Evolutionary conservation across 352 stramenopile species (phyloP).

Genomic region (Pilasporangium apinafurcum): DNA sequence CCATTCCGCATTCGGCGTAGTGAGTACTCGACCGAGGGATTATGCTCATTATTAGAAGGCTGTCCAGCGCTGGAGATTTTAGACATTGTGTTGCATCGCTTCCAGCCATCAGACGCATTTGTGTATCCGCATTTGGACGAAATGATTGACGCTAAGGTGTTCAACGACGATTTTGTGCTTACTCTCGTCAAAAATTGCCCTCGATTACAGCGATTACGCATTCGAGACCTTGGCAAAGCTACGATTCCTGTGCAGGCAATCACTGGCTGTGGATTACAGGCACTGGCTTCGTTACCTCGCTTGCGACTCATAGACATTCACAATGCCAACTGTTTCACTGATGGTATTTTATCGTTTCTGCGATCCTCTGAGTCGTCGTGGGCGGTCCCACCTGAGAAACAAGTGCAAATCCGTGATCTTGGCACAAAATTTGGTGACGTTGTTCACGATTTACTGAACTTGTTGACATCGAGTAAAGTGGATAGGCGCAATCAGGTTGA

Average conservation of each 20-base stretch:
- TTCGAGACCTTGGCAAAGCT: slow-evolving; percentile 21
- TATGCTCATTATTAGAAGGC: slow-evolving; percentile 23
- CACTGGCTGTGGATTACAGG: slow-evolving; percentile 21
- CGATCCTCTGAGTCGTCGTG: neutral
- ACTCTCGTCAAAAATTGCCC: slow-evolving; percentile 16
- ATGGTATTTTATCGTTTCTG: slow-evolving; percentile 17
- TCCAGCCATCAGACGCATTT: slow-evolving; percentile 33
- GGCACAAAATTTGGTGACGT: slow-evolving; percentile 34
- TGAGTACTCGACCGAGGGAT: slow-evolving; percentile 34
- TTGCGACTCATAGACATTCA: slow-evolving; percentile 27
- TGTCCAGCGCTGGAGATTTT: slow-evolving; percentile 24
- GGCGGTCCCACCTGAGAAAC: neutral
- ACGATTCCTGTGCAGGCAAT: slow-evolving; percentile 19
- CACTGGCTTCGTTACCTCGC: slow-evolving; percentile 10
- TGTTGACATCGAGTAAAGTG: slow-evolving; percentile 5
- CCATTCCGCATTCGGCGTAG: slow-evolving; percentile 42
- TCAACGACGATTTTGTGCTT: slow-evolving; percentile 33
- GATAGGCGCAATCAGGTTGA: neutral
- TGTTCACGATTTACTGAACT: slow-evolving; percentile 17
- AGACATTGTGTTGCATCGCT: slow-evolving; percentile 39
- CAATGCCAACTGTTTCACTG: slow-evolving; percentile 21
- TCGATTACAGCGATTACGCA: slow-evolving; percentile 17
- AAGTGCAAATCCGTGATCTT: slow-evolving; percentile 22
- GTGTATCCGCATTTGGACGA: slow-evolving; percentile 54
- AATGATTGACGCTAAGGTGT: slow-evolving; percentile 47